phyloP scores from a whole-genome alignment of 2,329 filamentous ascomycete species.

The Berkeleyomyces rouxiae region DNA sequence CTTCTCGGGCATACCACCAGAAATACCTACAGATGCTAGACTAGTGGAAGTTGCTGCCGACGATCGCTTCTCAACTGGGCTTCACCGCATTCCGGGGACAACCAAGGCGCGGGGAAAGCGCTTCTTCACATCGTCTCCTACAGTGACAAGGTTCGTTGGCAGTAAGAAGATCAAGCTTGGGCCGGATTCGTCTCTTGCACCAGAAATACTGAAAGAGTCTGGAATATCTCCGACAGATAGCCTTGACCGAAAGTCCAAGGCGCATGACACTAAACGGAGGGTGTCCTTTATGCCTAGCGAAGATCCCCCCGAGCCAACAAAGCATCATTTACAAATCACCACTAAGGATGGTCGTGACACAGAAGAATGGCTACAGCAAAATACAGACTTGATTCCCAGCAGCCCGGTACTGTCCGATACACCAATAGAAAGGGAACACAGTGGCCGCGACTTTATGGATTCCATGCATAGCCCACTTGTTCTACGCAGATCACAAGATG shows the following conservation, averaged over 20 bases:
- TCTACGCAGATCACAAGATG: background rate
- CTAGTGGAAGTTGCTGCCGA: slow-evolving; percentile 27
- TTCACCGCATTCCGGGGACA: slow-evolving; percentile 18
- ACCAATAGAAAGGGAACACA: background rate
- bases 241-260: background rate
- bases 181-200: background rate
- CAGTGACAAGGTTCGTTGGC: background rate
- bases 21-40: slow-evolving; percentile 23
- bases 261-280: background rate
- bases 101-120: slow-evolving; percentile 9
- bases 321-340: background rate
- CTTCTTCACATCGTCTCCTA: slow-evolving; percentile 4
- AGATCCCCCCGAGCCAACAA: background rate
- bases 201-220: background rate
- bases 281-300: background rate
- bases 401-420: background rate
- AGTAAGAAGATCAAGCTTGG: background rate
- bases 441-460: background rate
- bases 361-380: background rate
- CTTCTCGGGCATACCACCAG: slow-evolving; percentile 22
- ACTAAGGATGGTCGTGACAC: background rate
- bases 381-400: background rate
- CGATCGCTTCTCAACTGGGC: slow-evolving; percentile 20
- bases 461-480: background rate
- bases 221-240: background rate